Conservation (phyloP, 371 early-diverging fungal species). For the Gilbertella persicaria region DNA sequence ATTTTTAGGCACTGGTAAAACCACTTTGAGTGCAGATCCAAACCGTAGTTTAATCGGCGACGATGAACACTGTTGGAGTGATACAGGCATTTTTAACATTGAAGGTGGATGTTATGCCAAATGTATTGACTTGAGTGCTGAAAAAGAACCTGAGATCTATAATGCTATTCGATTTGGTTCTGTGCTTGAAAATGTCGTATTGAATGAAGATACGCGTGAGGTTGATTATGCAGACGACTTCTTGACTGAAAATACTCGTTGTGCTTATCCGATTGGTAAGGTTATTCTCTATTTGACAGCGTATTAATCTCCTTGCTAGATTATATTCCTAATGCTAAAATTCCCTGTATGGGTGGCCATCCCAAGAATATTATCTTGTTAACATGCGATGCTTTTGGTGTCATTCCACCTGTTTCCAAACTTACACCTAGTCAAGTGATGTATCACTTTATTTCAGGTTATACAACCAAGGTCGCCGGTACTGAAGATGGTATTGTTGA, state of each 20-base stretch:
- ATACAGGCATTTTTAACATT: conserved; percentile 95
- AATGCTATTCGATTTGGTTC: conserved; percentile 94
- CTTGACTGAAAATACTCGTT: conserved; percentile 96
- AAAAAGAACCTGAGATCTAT: conserved; percentile 98
- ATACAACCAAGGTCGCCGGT: conserved; percentile 93
- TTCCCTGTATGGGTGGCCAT: conserved; percentile 92
- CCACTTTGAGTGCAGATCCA: conserved; percentile 96
- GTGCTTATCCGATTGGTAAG: conserved; percentile 86
- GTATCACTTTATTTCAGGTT: conserved; percentile 98
- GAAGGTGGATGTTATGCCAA: conserved; percentile 99
- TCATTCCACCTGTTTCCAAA: conserved; percentile 94
- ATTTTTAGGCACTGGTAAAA: conserved; percentile 95
- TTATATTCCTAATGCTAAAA: conserved; percentile 94
- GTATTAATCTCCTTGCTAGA: no score
- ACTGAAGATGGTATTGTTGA: conserved; percentile 96
- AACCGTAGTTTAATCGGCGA: conserved; percentile 94
- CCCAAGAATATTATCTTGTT: conserved; percentile 96
- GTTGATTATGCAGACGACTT: conserved; percentile 85
- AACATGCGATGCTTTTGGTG: conserved; percentile 98
- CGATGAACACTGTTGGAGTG: conserved; percentile 98
- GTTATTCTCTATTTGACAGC: no score
- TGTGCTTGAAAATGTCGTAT: conserved; percentile 97
- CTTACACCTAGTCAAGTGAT: conserved; percentile 90
- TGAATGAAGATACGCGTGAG: conserved; percentile 77
- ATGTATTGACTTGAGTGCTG: conserved; percentile 90